These are phyloP conservation scores for Stellera chamaejasme DNA, from an alignment of 345 rosid genomes.

Conservation along the genomic window DNA sequence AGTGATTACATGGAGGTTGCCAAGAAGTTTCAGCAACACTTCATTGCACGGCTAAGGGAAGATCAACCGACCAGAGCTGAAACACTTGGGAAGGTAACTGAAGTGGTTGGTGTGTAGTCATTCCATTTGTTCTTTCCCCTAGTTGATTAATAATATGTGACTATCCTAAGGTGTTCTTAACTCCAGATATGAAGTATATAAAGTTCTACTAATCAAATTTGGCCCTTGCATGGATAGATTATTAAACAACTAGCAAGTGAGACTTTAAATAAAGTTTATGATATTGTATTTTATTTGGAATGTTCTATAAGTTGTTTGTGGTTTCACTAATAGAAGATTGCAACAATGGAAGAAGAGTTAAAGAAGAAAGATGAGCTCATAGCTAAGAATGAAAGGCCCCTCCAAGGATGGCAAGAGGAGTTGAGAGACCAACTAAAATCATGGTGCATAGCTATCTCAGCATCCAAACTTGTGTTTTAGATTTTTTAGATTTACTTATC, in stretches of 20 bases:
- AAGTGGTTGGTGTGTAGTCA: not conserved
- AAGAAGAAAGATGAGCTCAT: constrained; percentile 51
- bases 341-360: constrained; percentile 73
- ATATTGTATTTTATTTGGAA: no score
- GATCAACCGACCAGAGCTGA: constrained; percentile 52
- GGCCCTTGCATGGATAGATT: no score
- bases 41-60: constrained; percentile 68
- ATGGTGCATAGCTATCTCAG: no score
- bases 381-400: constrained; percentile 50
- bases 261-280: no score
- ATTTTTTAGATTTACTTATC: no score
- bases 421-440: constrained; percentile 53
- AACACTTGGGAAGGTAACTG: constrained; percentile 55
- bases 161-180: no score
- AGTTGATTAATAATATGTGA: no score
- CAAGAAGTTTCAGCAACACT: constrained; percentile 78
- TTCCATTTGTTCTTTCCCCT: no score
- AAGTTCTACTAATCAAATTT: no score
- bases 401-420: constrained; percentile 59
- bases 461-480: no score
- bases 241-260: no score
- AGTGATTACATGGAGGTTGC: constrained; percentile 96
- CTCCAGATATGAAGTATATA: no score
- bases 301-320: not conserved
- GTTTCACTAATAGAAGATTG: constrained; percentile 48